Percentiles rank a stretch among this genome's conserved stretches.
Evolutionary conservation across 83 land plant genomes (phyloP).

Genomic region (Picea engelmannii): DNA sequence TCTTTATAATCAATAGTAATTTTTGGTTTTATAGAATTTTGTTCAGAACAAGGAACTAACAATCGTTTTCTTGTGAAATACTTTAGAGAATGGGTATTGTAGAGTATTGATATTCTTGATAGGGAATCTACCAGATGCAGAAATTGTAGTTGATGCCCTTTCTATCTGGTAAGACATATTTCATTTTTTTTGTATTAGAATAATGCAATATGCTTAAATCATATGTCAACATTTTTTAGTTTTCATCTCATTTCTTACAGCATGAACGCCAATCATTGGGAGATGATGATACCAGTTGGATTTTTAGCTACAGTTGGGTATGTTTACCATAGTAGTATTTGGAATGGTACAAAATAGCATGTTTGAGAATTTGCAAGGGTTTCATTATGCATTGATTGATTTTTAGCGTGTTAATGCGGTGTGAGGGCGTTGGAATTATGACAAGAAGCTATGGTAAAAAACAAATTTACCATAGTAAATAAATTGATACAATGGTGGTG

Average conservation of each 20-base stretch:
- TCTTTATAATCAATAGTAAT: not conserved
- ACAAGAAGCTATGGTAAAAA: no score
- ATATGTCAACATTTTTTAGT: not conserved
- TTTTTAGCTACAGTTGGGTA: slow-evolving; percentile 52
- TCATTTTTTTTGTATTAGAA: not conserved
- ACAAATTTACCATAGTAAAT: no score
- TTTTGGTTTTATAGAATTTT: not conserved
- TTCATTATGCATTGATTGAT: no score
- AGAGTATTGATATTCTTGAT: slow-evolving; percentile 36
- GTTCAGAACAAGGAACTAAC: not conserved
- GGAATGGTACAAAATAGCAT: no score
- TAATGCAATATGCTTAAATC: not conserved
- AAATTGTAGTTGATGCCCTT: slow-evolving; percentile 40
- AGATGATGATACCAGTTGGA: slow-evolving; percentile 50
- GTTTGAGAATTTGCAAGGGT: no score
- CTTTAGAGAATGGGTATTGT: slow-evolving; percentile 48
- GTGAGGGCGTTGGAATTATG: slow-evolving; percentile 25
- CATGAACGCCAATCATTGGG: slow-evolving; percentile 47
- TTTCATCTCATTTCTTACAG: slow-evolving; percentile 19
- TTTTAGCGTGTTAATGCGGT: slow-evolving; percentile 11
- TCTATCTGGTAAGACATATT: slow-evolving; percentile 36
- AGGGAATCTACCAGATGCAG: slow-evolving; percentile 37
- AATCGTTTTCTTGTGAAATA: slow-evolving; percentile 9
- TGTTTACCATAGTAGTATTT: not conserved
- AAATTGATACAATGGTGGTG: no score